Evolutionary conservation across 768 basidiomycete genomes (phyloP).

Genomic region (Phaeotremella fagi): DNA sequence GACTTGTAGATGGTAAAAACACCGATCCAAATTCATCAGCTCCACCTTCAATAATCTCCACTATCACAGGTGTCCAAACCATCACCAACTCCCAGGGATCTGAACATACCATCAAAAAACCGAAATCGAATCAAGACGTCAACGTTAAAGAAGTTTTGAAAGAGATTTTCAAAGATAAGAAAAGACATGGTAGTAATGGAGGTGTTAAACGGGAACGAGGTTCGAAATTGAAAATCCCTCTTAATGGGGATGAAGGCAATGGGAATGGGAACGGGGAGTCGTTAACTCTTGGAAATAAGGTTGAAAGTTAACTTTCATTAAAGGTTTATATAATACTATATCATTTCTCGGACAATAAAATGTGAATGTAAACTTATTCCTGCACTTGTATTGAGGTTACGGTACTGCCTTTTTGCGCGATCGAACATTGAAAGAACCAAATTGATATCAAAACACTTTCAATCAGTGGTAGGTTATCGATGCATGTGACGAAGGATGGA

Average conservation of each 20-base stretch:
- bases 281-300: not conserved
- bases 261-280: not conserved
- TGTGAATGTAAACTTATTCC: too few species aligned
- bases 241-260: not conserved
- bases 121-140: conserved; percentile 10
- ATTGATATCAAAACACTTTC: too few species aligned
- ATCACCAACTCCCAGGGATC: too few species aligned
- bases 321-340: too few species aligned
- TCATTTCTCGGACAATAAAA: too few species aligned
- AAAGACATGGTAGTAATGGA: not conserved
- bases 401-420: too few species aligned
- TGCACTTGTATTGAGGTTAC: too few species aligned
- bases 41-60: conserved; percentile 21
- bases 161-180: conserved; percentile 45
- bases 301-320: not conserved
- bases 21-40: conserved; percentile 13
- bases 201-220: not conserved
- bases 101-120: not conserved
- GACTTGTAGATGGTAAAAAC: conserved; percentile 5
- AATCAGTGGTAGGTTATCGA: too few species aligned
- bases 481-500: too few species aligned
- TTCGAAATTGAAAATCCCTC: not conserved
- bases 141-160: conserved; percentile 43
- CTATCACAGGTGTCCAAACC: conserved; percentile 4
- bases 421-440: too few species aligned